Conservation (phyloP, 2,329 filamentous ascomycete species). For the Coniochaeta sp. region DNA sequence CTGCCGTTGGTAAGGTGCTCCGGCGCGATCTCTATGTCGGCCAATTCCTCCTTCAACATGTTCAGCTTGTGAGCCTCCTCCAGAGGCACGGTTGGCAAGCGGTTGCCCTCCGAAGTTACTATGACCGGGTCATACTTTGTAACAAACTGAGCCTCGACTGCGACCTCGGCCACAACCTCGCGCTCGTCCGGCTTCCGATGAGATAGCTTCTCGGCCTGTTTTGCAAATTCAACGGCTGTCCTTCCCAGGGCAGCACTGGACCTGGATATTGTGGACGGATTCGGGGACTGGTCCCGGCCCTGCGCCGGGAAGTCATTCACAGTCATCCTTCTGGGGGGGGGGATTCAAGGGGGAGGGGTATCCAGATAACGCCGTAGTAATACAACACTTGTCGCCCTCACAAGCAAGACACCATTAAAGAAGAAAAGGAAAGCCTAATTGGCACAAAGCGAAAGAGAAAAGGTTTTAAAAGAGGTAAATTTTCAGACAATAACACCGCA, state of each 20-base stretch:
- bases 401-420: too few relatives aligned
- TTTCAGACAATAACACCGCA: background rate
- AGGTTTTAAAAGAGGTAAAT: background rate
- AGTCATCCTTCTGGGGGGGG: background rate
- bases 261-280: conserved; percentile 3
- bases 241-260: conserved; percentile 21
- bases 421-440: background rate
- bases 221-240: conserved; percentile 47
- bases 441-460: background rate
- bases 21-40: conserved; percentile 18
- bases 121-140: conserved; percentile 68
- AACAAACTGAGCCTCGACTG: conserved; percentile 55
- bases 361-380: background rate
- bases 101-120: conserved; percentile 56
- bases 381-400: too few relatives aligned
- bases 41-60: conserved; percentile 43
- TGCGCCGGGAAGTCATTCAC: background rate
- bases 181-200: conserved; percentile 24
- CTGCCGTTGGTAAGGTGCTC: conserved; percentile 12
- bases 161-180: conserved; percentile 35
- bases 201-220: conserved; percentile 53
- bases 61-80: conserved; percentile 67
- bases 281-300: background rate
- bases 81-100: conserved; percentile 61
- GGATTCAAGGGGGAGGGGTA: background rate